phyloP scores from a whole-genome alignment of 169 alveolate genomes.

The Miamiensis avidus region DNA sequence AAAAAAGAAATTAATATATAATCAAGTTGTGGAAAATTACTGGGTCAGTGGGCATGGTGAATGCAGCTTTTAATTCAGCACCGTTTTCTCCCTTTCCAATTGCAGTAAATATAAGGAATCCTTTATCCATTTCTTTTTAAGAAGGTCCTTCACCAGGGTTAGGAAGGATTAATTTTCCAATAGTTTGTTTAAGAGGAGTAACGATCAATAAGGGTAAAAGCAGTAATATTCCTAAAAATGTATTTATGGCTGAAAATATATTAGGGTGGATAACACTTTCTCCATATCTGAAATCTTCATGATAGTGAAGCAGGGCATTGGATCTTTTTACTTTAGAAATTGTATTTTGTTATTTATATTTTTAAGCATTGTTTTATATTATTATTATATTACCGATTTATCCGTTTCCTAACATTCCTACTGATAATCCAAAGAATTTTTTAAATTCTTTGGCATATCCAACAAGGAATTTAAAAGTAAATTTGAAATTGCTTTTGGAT shows the following conservation, averaged over 20 bases:
- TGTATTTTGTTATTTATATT: too few species aligned
- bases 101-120: neutral
- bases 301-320: neutral
- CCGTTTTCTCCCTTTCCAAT: neutral
- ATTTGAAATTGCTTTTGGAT: neutral
- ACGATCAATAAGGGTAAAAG: neutral
- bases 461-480: too few species aligned
- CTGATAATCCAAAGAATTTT: too few species aligned
- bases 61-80: neutral
- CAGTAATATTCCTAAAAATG: neutral
- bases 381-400: too few species aligned
- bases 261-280: neutral
- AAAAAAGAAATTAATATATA: neutral
- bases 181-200: neutral
- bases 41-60: neutral
- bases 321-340: neutral
- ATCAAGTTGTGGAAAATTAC: neutral
- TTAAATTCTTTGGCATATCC: too few species aligned
- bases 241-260: neutral
- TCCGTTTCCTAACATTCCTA: too few species aligned
- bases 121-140: neutral
- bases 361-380: too few species aligned
- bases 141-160: neutral
- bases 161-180: neutral
- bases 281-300: neutral